Evolutionary conservation across 441 rosid species (phyloP).

Genomic region (Caryocar brasiliense): DNA sequence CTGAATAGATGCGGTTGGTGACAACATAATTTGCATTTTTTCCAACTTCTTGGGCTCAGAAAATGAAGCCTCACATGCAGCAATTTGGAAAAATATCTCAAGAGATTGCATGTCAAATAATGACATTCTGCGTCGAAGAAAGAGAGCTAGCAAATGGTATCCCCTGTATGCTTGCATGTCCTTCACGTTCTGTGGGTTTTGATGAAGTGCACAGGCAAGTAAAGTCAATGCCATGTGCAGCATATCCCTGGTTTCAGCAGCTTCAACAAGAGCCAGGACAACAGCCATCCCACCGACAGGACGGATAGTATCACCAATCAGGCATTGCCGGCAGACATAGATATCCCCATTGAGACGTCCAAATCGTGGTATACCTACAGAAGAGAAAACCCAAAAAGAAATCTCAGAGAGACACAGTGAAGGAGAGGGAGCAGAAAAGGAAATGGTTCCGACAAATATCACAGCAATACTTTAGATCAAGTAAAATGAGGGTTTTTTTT

Average conservation of each 20-base stretch:
- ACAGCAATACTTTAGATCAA: neutral
- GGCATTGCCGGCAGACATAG: slow-evolving; percentile 75
- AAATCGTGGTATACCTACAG: slow-evolving; percentile 89
- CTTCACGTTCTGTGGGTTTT: slow-evolving; percentile 87
- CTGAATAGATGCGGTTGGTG: slow-evolving; percentile 46
- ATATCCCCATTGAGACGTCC: slow-evolving; percentile 90
- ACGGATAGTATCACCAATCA: slow-evolving; percentile 88
- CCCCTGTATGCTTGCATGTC: slow-evolving; percentile 98
- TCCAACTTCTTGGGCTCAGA: slow-evolving; percentile 81
- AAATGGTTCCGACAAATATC: neutral
- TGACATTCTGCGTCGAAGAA: slow-evolving; percentile 83
- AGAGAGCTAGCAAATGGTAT: slow-evolving; percentile 94
- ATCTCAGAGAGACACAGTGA: too few relatives aligned
- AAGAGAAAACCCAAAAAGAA: slow-evolving; percentile 3
- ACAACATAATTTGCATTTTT: slow-evolving; percentile 26
- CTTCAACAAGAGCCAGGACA: slow-evolving; percentile 91
- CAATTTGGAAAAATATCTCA: slow-evolving; percentile 93
- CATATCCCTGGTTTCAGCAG: slow-evolving; percentile 93
- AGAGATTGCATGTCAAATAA: slow-evolving; percentile 97
- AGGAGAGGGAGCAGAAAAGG: neutral
- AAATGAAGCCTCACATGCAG: slow-evolving; percentile 99
- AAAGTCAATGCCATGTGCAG: slow-evolving; percentile 94
- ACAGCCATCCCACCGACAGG: slow-evolving; percentile 92
- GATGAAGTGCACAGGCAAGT: slow-evolving; percentile 92
- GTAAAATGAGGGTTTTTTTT: too few relatives aligned